Conservation (phyloP, 1,284 basidiomycete species). For the Cryptococcus sp. region DNA sequence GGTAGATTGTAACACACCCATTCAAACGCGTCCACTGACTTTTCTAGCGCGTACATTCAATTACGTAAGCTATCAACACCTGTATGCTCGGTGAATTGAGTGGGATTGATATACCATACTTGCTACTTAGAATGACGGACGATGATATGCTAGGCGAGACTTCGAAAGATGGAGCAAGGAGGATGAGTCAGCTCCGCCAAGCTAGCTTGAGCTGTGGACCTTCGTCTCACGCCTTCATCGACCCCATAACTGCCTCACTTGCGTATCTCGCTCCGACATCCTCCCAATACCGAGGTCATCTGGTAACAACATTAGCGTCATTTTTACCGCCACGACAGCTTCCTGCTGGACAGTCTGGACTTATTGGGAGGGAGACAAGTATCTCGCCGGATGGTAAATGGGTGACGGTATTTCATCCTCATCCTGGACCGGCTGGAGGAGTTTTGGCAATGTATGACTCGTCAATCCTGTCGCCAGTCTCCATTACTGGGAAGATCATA, state of each 20-base stretch:
- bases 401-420: conserved; percentile 28
- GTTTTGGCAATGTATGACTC: background rate
- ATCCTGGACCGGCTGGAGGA: background rate
- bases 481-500: conserved; percentile 9
- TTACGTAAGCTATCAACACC: too few species aligned
- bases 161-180: background rate
- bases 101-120: too few species aligned
- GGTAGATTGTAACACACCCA: too few species aligned
- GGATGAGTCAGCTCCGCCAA: background rate
- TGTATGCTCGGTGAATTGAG: too few species aligned
- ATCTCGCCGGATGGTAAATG: conserved; percentile 35
- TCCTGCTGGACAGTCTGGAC: conserved; percentile 16
- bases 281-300: conserved; percentile 8
- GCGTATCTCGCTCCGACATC: conserved; percentile 16
- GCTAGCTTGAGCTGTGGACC: background rate
- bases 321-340: conserved; percentile 18
- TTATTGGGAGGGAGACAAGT: conserved; percentile 16
- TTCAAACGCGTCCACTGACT: too few species aligned
- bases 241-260: conserved; percentile 13
- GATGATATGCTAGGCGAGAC: background rate
- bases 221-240: conserved; percentile 2
- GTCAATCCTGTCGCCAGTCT: conserved; percentile 20
- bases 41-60: too few species aligned
- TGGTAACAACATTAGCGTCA: conserved; percentile 13
- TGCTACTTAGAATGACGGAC: background rate